These are phyloP conservation scores for Mikania micrantha DNA, from an alignment of 129 eudicot genomes.

Conservation along the genomic window DNA sequence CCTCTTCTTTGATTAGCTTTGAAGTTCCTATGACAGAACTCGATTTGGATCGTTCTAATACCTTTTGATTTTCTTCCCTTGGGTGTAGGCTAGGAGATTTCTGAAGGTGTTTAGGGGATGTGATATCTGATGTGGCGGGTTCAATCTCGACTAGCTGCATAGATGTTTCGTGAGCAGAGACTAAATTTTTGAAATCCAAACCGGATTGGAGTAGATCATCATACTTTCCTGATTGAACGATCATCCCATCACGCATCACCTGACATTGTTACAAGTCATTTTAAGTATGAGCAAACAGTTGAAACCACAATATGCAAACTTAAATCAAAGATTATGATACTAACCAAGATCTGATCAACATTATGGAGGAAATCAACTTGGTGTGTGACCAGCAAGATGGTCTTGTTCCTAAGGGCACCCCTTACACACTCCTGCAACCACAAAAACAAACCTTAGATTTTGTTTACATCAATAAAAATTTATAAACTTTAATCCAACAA, in stretches of 20 bases:
- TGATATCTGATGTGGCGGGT: neutral
- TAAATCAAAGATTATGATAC: neutral
- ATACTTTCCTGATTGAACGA: slow-evolving; percentile 72
- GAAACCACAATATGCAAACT: neutral
- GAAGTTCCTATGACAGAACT: slow-evolving; percentile 40
- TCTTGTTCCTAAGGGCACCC: slow-evolving; percentile 65
- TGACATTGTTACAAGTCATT: slow-evolving; percentile 9
- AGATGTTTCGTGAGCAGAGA: slow-evolving; percentile 60
- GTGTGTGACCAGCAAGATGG: slow-evolving; percentile 76
- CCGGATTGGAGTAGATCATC: slow-evolving; percentile 47
- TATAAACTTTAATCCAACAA: neutral
- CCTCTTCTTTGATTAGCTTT: slow-evolving; percentile 81
- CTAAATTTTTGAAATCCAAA: slow-evolving; percentile 45
- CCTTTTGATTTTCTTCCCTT: slow-evolving; percentile 28
- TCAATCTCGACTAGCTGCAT: slow-evolving; percentile 63
- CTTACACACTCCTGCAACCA: slow-evolving; percentile 52
- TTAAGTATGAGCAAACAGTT: neutral
- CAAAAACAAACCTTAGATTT: neutral
- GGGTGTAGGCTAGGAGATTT: slow-evolving; percentile 20
- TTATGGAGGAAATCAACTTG: slow-evolving; percentile 98
- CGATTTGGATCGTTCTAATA: slow-evolving; percentile 30
- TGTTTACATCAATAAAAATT: neutral
- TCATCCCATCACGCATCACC: slow-evolving; percentile 87
- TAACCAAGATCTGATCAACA: slow-evolving; percentile 73
- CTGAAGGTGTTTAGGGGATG: slow-evolving; percentile 23